Percentiles rank a stretch among this genome's conserved stretches.
These are phyloP conservation scores for Suillus decipiens DNA, from an alignment of 768 basidiomycete genomes.

Conservation along the genomic window DNA sequence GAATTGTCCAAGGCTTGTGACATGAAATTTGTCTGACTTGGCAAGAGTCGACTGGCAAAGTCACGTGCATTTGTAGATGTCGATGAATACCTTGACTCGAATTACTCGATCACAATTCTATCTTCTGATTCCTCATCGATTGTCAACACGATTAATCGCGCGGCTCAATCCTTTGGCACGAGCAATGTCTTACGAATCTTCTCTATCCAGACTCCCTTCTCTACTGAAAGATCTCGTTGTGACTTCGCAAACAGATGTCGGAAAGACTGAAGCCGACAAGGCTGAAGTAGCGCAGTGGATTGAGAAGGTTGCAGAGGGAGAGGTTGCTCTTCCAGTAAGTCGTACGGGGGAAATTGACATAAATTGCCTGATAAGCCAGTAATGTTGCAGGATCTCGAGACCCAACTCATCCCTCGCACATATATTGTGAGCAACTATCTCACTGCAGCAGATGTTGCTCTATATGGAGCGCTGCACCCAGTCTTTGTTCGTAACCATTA, in stretches of 20 bases:
- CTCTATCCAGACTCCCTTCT: slow-evolving; percentile 46
- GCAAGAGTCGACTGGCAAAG: background rate
- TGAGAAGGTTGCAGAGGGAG: slow-evolving; percentile 55
- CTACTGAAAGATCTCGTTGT: slow-evolving; percentile 60
- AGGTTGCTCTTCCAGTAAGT: slow-evolving; percentile 54
- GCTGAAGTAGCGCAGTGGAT: slow-evolving; percentile 71
- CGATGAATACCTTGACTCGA: slow-evolving; percentile 21
- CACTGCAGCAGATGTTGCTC: slow-evolving; percentile 86
- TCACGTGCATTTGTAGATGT: slow-evolving; percentile 33
- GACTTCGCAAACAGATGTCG: slow-evolving; percentile 40
- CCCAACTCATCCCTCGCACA: slow-evolving; percentile 71
- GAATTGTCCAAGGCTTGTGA: background rate
- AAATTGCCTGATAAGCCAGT: slow-evolving; percentile 8
- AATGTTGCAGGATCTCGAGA: slow-evolving; percentile 63
- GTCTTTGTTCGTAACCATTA: slow-evolving; percentile 56
- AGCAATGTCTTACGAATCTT: slow-evolving; percentile 55
- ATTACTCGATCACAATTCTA: slow-evolving; percentile 9
- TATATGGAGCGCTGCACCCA: slow-evolving; percentile 89
- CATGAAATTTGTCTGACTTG: too few species aligned
- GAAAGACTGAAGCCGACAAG: slow-evolving; percentile 61
- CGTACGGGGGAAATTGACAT: background rate
- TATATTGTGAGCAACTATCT: slow-evolving; percentile 84
- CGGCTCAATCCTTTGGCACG: slow-evolving; percentile 17
- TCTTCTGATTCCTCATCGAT: slow-evolving; percentile 25
- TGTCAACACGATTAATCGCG: slow-evolving; percentile 10